Percentiles rank a stretch among this genome's conserved stretches.
These are phyloP conservation scores for Colletotrichum agaves DNA, from an alignment of 2,329 filamentous ascomycete species.

Conservation along the genomic window DNA sequence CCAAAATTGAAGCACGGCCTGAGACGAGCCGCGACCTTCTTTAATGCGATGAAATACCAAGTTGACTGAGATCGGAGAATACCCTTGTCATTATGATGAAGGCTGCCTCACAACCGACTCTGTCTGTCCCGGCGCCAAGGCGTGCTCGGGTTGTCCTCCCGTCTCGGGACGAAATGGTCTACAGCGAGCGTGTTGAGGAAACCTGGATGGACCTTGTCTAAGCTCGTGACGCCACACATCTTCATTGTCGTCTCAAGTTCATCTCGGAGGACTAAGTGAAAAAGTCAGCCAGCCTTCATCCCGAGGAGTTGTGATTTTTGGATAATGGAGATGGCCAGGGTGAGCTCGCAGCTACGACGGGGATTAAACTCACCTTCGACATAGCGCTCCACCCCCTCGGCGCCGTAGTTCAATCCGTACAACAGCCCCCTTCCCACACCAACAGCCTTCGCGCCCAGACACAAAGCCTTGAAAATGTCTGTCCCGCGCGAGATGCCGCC, in stretches of 20 bases:
- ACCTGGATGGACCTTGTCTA: slow-evolving; percentile 70
- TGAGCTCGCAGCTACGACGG: neutral
- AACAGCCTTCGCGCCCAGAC: slow-evolving; percentile 71
- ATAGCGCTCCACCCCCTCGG: slow-evolving; percentile 64
- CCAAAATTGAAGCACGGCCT: slow-evolving; percentile 1
- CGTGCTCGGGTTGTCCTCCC: slow-evolving; percentile 58
- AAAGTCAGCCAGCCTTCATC: neutral
- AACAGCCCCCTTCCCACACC: slow-evolving; percentile 71
- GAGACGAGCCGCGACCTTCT: slow-evolving; percentile 8
- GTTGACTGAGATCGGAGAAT: neutral
- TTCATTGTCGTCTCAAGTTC: slow-evolving; percentile 75
- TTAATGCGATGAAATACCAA: neutral
- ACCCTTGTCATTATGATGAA: neutral
- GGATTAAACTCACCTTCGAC: slow-evolving; percentile 58
- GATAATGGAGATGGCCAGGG: too few species aligned
- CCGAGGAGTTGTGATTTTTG: neutral
- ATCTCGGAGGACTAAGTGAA: slow-evolving; percentile 62
- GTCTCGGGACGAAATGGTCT: slow-evolving; percentile 57
- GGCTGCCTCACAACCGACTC: slow-evolving; percentile 42
- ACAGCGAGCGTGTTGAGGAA: slow-evolving; percentile 66
- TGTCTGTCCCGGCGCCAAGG: slow-evolving; percentile 47
- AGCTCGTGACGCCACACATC: slow-evolving; percentile 70
- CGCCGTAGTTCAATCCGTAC: slow-evolving; percentile 70
- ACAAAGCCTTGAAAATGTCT: slow-evolving; percentile 75
- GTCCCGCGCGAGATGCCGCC: slow-evolving; percentile 73